Base-by-base conservation (phyloP, 305 asterid genomes). In the Rubia balearica region DNA sequence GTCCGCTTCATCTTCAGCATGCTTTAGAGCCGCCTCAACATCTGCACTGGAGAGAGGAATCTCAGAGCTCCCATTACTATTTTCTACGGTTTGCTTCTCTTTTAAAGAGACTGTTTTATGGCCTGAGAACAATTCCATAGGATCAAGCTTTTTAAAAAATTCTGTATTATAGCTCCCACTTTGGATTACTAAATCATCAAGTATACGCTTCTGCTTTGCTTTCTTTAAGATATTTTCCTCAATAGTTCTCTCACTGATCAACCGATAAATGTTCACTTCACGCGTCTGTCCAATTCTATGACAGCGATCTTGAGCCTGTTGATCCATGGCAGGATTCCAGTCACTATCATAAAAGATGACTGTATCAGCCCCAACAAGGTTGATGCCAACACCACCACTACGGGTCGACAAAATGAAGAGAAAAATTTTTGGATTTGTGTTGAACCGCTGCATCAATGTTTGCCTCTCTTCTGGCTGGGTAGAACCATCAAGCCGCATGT, bases 271-370 rank as follows among this genome's bases (percentile, higher is more conserved):
- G 79, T 92, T 87, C 48, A 95, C 99, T 86, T 95, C 99, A 76
- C 99, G 98, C 2, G 98, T 95, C 84, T 95, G 99, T 22, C 99
- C 99, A 72, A 95, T 95, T 81, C 99, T 84, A 82, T 95, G 99
- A 79, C 99, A 95, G 74, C 99, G 86, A 84, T 95, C 99, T 85
- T 95, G 99, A 70, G 99, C 99, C 75, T 95, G 99, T 77, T 92
- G 98, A 88, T 95, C 99, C 99, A 95, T 95, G 71, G 99, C 99
- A 61, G 99, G 99, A 83, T 95, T 95, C 99, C 99, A 95, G 86
- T 95, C 99, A 73, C 99, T 95, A 70, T 95, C 99, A 75, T 95
- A 95, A 81, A 92, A 95, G 73, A 95, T 95, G 24, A 92, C 99
- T 33, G 98, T 95, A 82, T 92, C 99, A 56, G 99, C 99, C 69